Percentiles rank a stretch among this genome's conserved stretches.
These are phyloP conservation scores for Kazachstania taianensis DNA, from an alignment of 805 yeast genomes.

Conservation along the genomic window DNA sequence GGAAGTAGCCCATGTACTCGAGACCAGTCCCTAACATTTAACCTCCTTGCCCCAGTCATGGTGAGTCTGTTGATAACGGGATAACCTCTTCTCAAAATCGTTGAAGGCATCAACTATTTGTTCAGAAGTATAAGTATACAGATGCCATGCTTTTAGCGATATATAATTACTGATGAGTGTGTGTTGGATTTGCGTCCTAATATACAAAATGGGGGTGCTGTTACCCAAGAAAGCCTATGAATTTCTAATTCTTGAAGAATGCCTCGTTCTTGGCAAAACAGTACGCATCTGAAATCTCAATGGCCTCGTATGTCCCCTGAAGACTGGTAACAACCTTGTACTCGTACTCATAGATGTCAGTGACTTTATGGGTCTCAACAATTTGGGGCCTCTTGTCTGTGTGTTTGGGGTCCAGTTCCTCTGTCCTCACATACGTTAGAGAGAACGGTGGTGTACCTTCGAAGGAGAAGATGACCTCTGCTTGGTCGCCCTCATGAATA, in stretches of 20 bases:
- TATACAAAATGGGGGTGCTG: no score
- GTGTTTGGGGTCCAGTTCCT: slow-evolving; percentile 32
- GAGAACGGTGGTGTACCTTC: slow-evolving; percentile 87
- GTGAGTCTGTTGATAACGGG: no score
- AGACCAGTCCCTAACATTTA: no score
- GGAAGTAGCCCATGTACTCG: no score
- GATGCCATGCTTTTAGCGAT: no score
- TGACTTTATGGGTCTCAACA: slow-evolving; percentile 47
- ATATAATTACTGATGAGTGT: no score
- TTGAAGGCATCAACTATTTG: no score
- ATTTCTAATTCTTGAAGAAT: slow-evolving; percentile 15
- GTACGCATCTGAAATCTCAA: slow-evolving; percentile 75
- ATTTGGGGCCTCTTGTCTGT: slow-evolving; percentile 44
- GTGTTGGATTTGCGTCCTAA: no score
- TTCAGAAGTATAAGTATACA: no score
- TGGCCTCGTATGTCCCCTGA: slow-evolving; percentile 92
- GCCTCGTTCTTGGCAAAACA: slow-evolving; percentile 47
- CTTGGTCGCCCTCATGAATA: slow-evolving; percentile 90
- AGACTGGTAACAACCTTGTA: slow-evolving; percentile 66
- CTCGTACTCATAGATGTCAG: slow-evolving; percentile 57
- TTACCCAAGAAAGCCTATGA: no score
- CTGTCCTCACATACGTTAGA: slow-evolving; percentile 71
- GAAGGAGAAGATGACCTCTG: slow-evolving; percentile 74
- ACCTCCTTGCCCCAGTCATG: no score
- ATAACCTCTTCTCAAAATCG: no score